A percentile compares a stretch with the other conserved stretches of the same genome.
These are phyloP conservation scores for Pichia heedii DNA, from an alignment of 805 yeast genomes.

Conservation along the genomic window DNA sequence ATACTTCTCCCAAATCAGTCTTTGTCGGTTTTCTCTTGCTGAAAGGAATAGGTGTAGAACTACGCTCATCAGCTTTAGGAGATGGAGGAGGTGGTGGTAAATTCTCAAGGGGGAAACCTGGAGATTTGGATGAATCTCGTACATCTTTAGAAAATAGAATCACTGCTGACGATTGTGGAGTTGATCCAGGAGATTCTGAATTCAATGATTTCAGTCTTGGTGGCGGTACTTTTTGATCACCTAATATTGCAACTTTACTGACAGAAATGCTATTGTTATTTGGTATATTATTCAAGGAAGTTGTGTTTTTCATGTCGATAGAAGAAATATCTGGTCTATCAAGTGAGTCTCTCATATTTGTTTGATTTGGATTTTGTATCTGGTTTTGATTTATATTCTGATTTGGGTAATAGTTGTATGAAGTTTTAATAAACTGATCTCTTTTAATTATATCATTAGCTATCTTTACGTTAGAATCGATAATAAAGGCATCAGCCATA, in stretches of 20 bases:
- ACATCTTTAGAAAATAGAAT: slow-evolving; percentile 39
- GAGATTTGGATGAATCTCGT: slow-evolving; percentile 15
- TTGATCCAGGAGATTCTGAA: slow-evolving; percentile 5
- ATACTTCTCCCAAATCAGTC: neutral
- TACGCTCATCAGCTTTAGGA: neutral
- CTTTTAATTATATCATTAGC: slow-evolving; percentile 21
- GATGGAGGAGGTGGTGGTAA: slow-evolving; percentile 6
- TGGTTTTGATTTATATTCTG: neutral
- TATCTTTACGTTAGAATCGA: slow-evolving; percentile 28
- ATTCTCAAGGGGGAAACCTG: slow-evolving; percentile 2
- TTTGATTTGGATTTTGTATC: neutral
- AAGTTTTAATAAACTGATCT: neutral
- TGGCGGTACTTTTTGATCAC: slow-evolving; percentile 24
- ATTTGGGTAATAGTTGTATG: neutral
- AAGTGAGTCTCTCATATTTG: too few species aligned
- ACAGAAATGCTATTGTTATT: neutral
- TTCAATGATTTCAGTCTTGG: slow-evolving; percentile 18
- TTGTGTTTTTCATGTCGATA: neutral
- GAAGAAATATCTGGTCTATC: slow-evolving; percentile 1
- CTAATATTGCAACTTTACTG: slow-evolving; percentile 21
- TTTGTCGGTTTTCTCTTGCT: neutral
- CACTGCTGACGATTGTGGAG: slow-evolving; percentile 33
- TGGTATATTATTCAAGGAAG: neutral
- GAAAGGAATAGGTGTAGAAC: neutral
- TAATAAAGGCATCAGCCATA: slow-evolving; percentile 53